phyloP scores from a whole-genome alignment of 208 protist genomes.

The Wallacemonas sp. region DNA sequence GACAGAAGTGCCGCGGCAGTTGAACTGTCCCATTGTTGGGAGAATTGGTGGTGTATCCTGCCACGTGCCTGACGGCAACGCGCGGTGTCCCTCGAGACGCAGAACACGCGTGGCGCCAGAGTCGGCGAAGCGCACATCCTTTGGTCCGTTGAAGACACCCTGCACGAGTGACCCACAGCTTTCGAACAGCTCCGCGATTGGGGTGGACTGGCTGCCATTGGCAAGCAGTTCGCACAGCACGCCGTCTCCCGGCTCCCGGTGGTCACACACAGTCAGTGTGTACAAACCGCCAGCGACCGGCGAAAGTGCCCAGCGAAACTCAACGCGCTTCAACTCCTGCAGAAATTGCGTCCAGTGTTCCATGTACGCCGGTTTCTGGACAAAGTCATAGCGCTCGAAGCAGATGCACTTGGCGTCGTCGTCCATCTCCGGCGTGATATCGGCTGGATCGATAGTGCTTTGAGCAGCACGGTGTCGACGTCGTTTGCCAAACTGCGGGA shows the following conservation, averaged over 20 bases:
- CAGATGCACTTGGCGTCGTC: constrained; percentile 57
- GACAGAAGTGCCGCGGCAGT: constrained; percentile 57
- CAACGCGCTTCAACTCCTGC: constrained; percentile 54
- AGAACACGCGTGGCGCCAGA: background rate
- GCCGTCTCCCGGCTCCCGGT: constrained; percentile 43
- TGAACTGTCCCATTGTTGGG: constrained; percentile 45
- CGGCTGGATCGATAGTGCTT: background rate
- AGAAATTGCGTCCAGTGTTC: constrained; percentile 71
- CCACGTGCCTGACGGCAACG: background rate
- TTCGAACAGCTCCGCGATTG: constrained; percentile 79
- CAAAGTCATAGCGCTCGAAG: constrained; percentile 73
- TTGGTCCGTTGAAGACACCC: constrained; percentile 5
- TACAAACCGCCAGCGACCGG: constrained; percentile 47
- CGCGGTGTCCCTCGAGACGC: constrained; percentile 6
- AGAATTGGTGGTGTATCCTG: constrained; percentile 34
- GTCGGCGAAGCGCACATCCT: constrained; percentile 31
- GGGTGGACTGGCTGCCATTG: constrained; percentile 29
- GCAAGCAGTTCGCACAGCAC: constrained; percentile 52
- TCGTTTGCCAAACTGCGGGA: constrained; percentile 37
- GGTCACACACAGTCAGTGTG: constrained; percentile 59
- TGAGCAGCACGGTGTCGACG: background rate
- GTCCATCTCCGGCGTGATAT: constrained; percentile 27
- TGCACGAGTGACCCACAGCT: constrained; percentile 44
- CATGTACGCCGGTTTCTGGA: constrained; percentile 65
- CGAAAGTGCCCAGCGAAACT: constrained; percentile 61